phyloP scores from a whole-genome alignment of 345 rosid genomes.

The Citrus sp. region DNA sequence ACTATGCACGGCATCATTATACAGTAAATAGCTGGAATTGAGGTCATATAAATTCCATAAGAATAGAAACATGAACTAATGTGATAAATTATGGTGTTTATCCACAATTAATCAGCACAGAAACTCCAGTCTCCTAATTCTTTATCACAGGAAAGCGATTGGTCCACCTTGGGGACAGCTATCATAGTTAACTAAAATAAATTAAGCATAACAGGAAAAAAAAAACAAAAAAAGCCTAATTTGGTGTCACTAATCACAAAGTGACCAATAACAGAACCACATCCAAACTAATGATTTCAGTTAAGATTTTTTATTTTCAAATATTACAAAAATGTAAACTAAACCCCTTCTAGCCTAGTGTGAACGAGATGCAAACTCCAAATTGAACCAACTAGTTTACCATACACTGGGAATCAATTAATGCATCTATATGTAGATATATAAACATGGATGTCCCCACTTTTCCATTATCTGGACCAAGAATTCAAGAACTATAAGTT shows the following conservation, averaged over 20 bases:
- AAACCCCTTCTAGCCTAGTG: too few species aligned
- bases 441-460: background rate
- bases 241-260: background rate
- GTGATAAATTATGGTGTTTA: background rate
- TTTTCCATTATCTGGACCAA: background rate
- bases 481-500: background rate
- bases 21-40: background rate
- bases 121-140: background rate
- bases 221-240: background rate
- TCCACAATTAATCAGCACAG: background rate
- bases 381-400: too few species aligned
- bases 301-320: too few species aligned
- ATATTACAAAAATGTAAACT: too few species aligned
- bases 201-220: background rate
- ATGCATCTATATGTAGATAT: too few species aligned
- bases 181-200: background rate
- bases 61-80: background rate
- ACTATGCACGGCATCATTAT: background rate
- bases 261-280: background rate
- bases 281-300: background rate
- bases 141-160: background rate
- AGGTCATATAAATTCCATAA: background rate
- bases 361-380: too few species aligned
- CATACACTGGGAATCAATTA: too few species aligned
- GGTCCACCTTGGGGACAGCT: background rate